Conservation (phyloP, 306 rosid genomes). For the Gynostemma pentaphyllum region DNA sequence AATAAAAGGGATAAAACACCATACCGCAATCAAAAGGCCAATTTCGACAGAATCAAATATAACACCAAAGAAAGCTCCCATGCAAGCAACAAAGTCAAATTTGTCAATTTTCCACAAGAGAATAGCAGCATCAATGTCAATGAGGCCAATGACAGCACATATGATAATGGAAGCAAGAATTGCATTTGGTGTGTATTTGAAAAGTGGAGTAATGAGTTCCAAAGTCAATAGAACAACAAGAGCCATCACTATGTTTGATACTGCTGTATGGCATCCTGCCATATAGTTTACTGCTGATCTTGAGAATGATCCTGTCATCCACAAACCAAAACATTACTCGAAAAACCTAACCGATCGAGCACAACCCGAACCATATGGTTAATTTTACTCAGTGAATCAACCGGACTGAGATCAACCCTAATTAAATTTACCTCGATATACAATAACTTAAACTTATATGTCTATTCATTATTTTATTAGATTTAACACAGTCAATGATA, state of each 20-base stretch:
- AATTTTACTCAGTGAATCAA: too few relatives aligned
- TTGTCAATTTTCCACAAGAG: constrained; percentile 74
- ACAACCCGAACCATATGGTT: too few relatives aligned
- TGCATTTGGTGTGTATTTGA: constrained; percentile 83
- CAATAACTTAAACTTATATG: too few relatives aligned
- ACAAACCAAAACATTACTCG: constrained; percentile 1
- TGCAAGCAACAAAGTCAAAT: constrained; percentile 67
- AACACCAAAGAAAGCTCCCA: constrained; percentile 92
- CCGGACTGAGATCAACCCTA: too few relatives aligned
- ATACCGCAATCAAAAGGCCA: constrained; percentile 74
- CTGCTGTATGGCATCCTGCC: constrained; percentile 81
- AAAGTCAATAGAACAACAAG: constrained; percentile 45
- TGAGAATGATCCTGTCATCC: constrained; percentile 86
- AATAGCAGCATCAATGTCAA: constrained; percentile 39
- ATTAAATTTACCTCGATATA: too few relatives aligned
- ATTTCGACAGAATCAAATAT: constrained; percentile 63
- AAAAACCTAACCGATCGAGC: too few relatives aligned
- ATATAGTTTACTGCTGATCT: constrained; percentile 80
- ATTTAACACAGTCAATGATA: too few relatives aligned
- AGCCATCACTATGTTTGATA: constrained; percentile 79
- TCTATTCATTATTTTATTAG: too few relatives aligned
- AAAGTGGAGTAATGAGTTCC: constrained; percentile 51
- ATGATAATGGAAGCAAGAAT: constrained; percentile 75
- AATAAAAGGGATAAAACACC: too few relatives aligned
- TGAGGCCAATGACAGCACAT: constrained; percentile 37